phyloP scores from a whole-genome alignment of 495 filamentous ascomycete genomes.

The Patellaria atrata region DNA sequence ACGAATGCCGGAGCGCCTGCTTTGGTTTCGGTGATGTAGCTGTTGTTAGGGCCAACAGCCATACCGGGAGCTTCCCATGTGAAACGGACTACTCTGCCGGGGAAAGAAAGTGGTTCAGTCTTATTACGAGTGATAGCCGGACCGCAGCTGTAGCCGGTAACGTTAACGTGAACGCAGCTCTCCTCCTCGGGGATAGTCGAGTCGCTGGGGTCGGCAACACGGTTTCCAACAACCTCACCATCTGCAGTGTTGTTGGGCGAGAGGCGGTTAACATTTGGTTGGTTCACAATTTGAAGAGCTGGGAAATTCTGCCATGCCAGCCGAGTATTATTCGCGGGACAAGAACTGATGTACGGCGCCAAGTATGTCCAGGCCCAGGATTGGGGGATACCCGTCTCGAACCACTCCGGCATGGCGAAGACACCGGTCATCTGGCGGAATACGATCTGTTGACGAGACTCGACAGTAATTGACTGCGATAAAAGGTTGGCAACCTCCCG shows the following conservation, averaged over 20 bases:
- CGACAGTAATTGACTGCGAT: conserved; percentile 64
- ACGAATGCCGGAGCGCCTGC: conserved; percentile 52
- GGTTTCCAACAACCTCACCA: conserved; percentile 39
- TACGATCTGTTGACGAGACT: conserved; percentile 75
- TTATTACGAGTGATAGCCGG: conserved; percentile 55
- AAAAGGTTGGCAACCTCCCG: conserved; percentile 60
- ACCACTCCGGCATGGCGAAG: conserved; percentile 77
- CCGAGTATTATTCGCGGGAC: conserved; percentile 58
- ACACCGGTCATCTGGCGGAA: conserved; percentile 79
- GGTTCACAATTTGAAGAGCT: conserved; percentile 54
- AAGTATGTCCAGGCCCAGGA: conserved; percentile 80
- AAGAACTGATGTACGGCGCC: conserved; percentile 70
- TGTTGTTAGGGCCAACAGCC: conserved; percentile 64
- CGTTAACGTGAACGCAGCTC: conserved; percentile 38
- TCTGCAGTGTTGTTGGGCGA: conserved; percentile 35
- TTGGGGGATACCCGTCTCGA: conserved; percentile 67
- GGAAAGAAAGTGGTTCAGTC: conserved; percentile 52
- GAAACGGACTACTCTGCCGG: conserved; percentile 58
- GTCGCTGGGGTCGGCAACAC: conserved; percentile 33
- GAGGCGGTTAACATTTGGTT: conserved; percentile 53
- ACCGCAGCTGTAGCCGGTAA: conserved; percentile 39
- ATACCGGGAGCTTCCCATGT: conserved; percentile 59
- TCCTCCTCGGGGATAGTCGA: conserved; percentile 27
- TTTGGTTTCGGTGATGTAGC: conserved; percentile 50
- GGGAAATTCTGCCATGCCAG: conserved; percentile 88